Evolutionary conservation across 1,284 basidiomycete species (phyloP).

Genomic region (Pterulicium gracile): DNA sequence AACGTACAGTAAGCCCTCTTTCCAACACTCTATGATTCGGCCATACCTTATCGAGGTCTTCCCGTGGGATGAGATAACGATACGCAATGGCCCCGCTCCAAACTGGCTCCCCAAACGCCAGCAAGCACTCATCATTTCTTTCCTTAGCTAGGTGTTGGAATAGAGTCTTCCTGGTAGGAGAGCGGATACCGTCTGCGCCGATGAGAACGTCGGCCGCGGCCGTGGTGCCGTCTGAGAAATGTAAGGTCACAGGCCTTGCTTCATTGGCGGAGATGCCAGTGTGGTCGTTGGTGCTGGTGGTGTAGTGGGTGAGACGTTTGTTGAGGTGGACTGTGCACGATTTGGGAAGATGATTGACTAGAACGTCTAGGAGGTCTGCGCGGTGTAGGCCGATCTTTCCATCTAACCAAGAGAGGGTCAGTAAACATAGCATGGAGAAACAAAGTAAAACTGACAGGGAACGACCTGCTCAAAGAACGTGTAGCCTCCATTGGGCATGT

Average conservation of each 20-base stretch:
- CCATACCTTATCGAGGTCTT: constrained; percentile 13
- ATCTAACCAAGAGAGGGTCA: constrained; percentile 12
- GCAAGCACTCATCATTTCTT: constrained; percentile 5
- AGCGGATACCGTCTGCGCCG: constrained; percentile 29
- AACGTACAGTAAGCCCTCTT: constrained; percentile 4
- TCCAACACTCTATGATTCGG: constrained; percentile 16
- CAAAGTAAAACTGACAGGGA: constrained; percentile 4
- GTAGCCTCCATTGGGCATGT: neutral
- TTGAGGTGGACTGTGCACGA: constrained; percentile 22
- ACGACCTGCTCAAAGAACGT: neutral
- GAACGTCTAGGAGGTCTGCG: constrained; percentile 21
- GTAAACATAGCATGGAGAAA: neutral
- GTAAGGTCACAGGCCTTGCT: constrained; percentile 12
- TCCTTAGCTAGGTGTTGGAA: constrained; percentile 14
- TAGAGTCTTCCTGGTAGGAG: constrained; percentile 20
- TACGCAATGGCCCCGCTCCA: constrained; percentile 24
- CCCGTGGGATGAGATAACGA: constrained; percentile 15
- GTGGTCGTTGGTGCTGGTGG: constrained; percentile 5
- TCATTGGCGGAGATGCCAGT: neutral
- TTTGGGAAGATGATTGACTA: constrained; percentile 17
- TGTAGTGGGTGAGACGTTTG: constrained; percentile 19
- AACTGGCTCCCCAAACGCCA: constrained; percentile 11
- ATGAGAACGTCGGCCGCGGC: constrained; percentile 23
- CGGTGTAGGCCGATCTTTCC: constrained; percentile 23
- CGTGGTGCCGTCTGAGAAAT: constrained; percentile 22